Percentiles rank a stretch among this genome's conserved stretches.
phyloP scores from a whole-genome alignment of 2,329 filamentous ascomycete genomes.

The Ophiostoma tasmaniense region DNA sequence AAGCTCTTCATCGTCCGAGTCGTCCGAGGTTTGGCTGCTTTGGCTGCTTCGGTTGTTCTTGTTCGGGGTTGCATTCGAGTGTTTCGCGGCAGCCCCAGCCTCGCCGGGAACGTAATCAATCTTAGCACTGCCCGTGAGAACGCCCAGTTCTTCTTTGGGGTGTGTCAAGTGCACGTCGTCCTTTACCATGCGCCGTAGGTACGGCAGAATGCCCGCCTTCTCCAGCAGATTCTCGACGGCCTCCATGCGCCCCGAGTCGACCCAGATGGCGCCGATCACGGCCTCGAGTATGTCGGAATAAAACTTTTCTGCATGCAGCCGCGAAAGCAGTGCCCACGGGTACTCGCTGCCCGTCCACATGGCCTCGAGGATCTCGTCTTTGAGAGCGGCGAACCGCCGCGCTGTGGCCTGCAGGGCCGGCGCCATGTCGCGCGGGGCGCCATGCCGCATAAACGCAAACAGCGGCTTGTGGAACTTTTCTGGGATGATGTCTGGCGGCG shows the following conservation, averaged over 20 bases:
- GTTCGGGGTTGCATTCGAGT: background rate
- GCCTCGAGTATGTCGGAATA: constrained; percentile 78
- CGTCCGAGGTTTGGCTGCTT: background rate
- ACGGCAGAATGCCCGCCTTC: constrained; percentile 55
- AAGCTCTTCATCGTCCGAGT: background rate
- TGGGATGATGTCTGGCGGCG: background rate
- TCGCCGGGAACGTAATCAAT: constrained; percentile 43
- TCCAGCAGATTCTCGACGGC: constrained; percentile 53
- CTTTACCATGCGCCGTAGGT: constrained; percentile 53
- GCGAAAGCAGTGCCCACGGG: constrained; percentile 67
- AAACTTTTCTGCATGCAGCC: constrained; percentile 63
- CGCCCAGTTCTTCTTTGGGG: constrained; percentile 61
- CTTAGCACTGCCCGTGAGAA: constrained; percentile 41
- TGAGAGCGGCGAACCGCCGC: constrained; percentile 41
- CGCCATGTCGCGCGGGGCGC: constrained; percentile 37
- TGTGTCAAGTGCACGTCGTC: constrained; percentile 50
- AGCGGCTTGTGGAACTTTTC: constrained; percentile 34
- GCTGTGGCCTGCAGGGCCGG: constrained; percentile 23
- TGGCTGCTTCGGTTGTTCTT: background rate
- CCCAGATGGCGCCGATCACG: constrained; percentile 71
- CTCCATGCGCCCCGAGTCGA: constrained; percentile 61
- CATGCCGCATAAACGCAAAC: constrained; percentile 63
- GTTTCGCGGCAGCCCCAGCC: constrained; percentile 13
- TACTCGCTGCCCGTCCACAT: constrained; percentile 48
- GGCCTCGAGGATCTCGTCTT: constrained; percentile 39